Evolutionary conservation across 306 rosid species (phyloP).

Genomic region (Trichosanthes truncata): DNA sequence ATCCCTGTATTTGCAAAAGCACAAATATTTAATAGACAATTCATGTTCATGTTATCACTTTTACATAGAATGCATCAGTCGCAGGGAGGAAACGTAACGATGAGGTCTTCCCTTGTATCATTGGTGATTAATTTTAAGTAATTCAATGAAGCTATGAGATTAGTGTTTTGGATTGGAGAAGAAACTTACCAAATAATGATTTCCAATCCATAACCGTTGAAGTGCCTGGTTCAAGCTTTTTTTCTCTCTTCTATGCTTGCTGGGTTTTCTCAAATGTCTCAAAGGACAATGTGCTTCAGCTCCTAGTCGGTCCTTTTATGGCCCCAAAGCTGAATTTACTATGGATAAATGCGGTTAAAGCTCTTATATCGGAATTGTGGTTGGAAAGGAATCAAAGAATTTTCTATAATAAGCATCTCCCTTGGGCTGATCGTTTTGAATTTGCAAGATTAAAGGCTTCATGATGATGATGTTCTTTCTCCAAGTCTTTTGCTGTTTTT

Average conservation of each 20-base stretch:
- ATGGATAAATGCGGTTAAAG: background rate
- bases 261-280: background rate
- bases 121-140: background rate
- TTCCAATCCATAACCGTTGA: background rate
- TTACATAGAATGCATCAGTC: background rate
- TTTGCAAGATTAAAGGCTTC: background rate
- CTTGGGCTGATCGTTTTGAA: background rate
- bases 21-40: background rate
- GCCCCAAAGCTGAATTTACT: background rate
- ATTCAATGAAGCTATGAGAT: background rate
- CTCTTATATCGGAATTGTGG: background rate
- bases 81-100: background rate
- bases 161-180: background rate
- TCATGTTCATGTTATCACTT: background rate
- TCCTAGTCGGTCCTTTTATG: background rate
- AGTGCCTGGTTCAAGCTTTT: too few relatives aligned
- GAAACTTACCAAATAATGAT: background rate
- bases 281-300: background rate
- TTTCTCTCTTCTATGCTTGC: background rate
- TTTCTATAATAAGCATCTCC: background rate
- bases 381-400: background rate
- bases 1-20: background rate
- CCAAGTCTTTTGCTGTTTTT: background rate
- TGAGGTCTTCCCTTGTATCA: background rate
- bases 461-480: background rate